Percentiles rank a stretch among this genome's conserved stretches.
These are phyloP conservation scores for Termitomyces sp. DNA, from an alignment of 768 basidiomycete genomes.

Conservation along the genomic window DNA sequence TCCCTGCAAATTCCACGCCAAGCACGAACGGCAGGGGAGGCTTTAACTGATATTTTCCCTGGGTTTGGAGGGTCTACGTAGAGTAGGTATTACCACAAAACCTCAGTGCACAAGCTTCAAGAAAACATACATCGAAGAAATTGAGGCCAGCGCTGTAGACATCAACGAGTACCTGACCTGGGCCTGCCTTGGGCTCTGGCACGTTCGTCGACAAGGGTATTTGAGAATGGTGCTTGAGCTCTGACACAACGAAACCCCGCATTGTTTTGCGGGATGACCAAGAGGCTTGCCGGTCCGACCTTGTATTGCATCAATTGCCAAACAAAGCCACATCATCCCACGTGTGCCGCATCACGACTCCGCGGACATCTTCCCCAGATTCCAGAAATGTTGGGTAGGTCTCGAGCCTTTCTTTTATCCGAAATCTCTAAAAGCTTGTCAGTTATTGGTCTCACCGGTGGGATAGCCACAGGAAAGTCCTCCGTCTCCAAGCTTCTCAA, in stretches of 20 bases:
- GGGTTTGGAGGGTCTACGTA: conserved; percentile 73
- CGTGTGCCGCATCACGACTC: not conserved
- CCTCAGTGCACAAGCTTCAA: not conserved
- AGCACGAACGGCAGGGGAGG: conserved; percentile 84
- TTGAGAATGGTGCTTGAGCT: conserved; percentile 68
- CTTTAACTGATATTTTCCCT: conserved; percentile 87
- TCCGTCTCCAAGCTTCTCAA: conserved; percentile 79
- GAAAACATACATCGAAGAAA: conserved; percentile 62
- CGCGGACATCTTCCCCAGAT: conserved; percentile 2
- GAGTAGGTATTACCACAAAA: conserved; percentile 10
- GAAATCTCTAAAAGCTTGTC: not conserved
- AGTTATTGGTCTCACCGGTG: conserved; percentile 96
- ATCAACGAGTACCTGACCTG: conserved; percentile 68
- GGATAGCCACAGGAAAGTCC: conserved; percentile 96
- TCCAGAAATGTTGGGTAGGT: conserved; percentile 14
- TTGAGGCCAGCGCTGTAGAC: conserved; percentile 76
- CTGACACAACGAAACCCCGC: conserved; percentile 75
- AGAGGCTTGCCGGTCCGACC: too few relatives aligned
- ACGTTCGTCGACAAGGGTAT: conserved; percentile 52
- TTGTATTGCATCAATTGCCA: too few relatives aligned
- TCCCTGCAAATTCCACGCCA: conserved; percentile 85
- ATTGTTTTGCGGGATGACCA: conserved; percentile 47
- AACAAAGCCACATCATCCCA: not conserved
- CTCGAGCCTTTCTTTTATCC: not conserved
- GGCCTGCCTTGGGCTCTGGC: conserved; percentile 53